Base-by-base conservation (phyloP, 2,329 filamentous ascomycete genomes). In the Alternaria dauci region DNA sequence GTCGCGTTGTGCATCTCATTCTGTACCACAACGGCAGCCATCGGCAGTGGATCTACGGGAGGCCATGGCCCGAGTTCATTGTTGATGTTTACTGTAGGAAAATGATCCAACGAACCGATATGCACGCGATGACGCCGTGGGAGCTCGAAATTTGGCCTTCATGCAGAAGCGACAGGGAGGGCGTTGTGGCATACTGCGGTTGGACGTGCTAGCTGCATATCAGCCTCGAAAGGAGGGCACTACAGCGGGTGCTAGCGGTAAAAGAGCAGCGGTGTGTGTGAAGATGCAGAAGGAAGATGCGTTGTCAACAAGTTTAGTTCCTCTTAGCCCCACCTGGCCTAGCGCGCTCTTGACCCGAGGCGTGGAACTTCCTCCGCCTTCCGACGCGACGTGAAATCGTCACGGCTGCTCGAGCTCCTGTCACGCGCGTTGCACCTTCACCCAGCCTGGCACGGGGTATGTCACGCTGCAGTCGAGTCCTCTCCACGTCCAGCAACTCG, bases 121-220 rank as follows among this genome's bases (percentile, higher is more conserved):
- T 67, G 64, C 65, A 65, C 63, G 66, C 64, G 58, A 63, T 65
- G 63, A 63, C 59, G 47, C 61, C 61, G 71, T 58, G 54, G 55
- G 58, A 63, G 42, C 48, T 62, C 66, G 53, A 67, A 65, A 68
- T 57, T 66, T 65, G 65, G 64, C 65, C 67, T 46, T 52, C 51
- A 68, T 77, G 75, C 74, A 72, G 51, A 64, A 55, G 46, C 43
- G 58, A 66, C 69, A 62, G 70, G 69, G 70, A 52, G 58, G 50
- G 69, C 59, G 67, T 71, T 75, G 76, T 76, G 71, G 69, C 67
- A 59, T 59, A 47, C 52, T 72, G 66, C 70, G 71, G 72, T 73
- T 77, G 74, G 76, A 70, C 63, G 59, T 55, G 62, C 50, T 66
- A 66, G 65, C 65, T 61, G 70, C 70, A 71, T 63, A 55, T 52